Base-by-base conservation (phyloP, 495 filamentous ascomycete species). In the Astrothelium macrocarpum region DNA sequence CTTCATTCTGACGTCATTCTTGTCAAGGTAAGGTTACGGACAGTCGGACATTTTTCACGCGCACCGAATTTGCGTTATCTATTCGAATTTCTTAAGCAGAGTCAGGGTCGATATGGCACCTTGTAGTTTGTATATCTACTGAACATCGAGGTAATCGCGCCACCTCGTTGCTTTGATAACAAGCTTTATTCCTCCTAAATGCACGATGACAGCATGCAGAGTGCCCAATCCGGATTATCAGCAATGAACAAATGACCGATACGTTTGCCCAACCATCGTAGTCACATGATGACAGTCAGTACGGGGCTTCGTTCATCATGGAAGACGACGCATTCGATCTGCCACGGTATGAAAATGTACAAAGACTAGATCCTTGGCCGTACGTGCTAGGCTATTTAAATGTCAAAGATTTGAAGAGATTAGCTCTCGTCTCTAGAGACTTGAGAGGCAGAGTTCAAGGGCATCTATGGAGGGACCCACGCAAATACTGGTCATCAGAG, bases 371-470 rank as follows among this genome's bases (percentile, higher is more conserved):
- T 16, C 49, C 49, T 28, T 56, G 49, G 49, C 49, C 49, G 10
- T 56, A 56, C 25, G 49, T 56, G 7, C 25, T 56, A 9, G 25
- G 16, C 10, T 56, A 56, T 25, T 56, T 56, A 25, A 26, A 29
- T 29, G 49, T 56, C 49, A 26, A 29, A 9, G 49, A 56, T 11
- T 29, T 56, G 49, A 56, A 56, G 49, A 12, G 20, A 25, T 29
- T 56, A 9, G 49, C 49, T 29, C 16, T 29, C 11, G 49, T 29
- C 7, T 56, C 23, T 16, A 56, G 20, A 29, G 49, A 56, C 5
- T 25, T 56, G 2, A 56, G 25, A 56, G 49, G 49, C 26, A 56
- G 49, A 56, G 49, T 56, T 9, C 49, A 56, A 56, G 49, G 49
- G 7, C 49, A 56, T 29, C 25, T 56, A 9, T 56, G 49, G 49